Evolutionary conservation across 2,329 filamentous ascomycete species (phyloP).

Genomic region (Dothiorella sarmentorum): DNA sequence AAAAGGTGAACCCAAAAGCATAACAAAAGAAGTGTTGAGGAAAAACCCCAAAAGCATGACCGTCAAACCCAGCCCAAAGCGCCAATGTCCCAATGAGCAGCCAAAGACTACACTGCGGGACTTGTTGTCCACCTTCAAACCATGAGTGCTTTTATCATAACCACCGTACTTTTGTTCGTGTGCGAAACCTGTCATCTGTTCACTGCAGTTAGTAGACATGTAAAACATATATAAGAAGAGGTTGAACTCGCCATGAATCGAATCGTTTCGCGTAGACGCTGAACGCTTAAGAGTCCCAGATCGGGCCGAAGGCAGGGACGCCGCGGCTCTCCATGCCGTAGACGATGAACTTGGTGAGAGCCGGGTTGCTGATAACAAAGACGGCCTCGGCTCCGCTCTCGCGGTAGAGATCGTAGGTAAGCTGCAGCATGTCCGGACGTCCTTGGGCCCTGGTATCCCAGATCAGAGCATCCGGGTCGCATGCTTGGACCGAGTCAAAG

Average conservation of each 20-base stretch:
- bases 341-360: conserved; percentile 64
- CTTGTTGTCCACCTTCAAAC: too few relatives aligned
- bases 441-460: conserved; percentile 62
- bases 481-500: conserved; percentile 52
- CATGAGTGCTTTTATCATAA: not conserved
- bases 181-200: too few relatives aligned
- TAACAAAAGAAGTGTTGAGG: too few relatives aligned
- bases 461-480: conserved; percentile 62
- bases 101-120: too few relatives aligned
- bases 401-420: conserved; percentile 51
- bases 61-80: too few relatives aligned
- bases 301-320: conserved; percentile 66
- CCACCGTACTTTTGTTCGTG: not conserved
- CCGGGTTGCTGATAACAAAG: conserved; percentile 69
- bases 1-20: too few relatives aligned
- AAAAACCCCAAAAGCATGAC: too few relatives aligned
- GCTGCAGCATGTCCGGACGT: conserved; percentile 58
- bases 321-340: conserved; percentile 65
- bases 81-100: too few relatives aligned
- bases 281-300: conserved; percentile 61
- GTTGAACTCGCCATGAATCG: not conserved
- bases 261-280: not conserved
- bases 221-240: too few relatives aligned
- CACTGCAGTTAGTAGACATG: too few relatives aligned
- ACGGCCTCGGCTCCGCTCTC: conserved; percentile 61